Conservation (phyloP, 345 rosid genomes). For the Populus nigra region DNA sequence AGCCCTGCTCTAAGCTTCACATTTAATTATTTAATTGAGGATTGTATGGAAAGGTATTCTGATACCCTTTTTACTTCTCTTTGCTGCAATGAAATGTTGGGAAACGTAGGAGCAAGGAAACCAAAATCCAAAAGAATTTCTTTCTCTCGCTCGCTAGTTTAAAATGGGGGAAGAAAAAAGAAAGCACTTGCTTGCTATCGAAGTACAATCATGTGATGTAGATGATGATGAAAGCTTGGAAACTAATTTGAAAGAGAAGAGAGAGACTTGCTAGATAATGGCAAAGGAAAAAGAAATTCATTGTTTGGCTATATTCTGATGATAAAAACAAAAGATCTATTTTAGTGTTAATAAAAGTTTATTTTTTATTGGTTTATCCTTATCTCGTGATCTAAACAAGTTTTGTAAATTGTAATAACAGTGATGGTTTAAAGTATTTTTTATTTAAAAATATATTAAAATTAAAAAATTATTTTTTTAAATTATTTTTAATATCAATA, state of each 20-base stretch:
- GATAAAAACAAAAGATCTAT: no score
- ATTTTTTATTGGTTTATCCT: no score
- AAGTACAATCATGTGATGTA: not conserved
- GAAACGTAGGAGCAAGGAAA: constrained; percentile 28
- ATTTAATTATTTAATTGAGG: not conserved
- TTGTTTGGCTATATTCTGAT: no score
- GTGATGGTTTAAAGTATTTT: no score
- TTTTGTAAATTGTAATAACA: no score
- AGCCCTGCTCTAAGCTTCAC: not conserved
- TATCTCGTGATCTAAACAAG: no score
- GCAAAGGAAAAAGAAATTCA: no score
- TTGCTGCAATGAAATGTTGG: not conserved
- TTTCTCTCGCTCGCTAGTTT: not conserved
- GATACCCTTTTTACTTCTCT: not conserved
- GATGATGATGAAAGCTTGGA: not conserved
- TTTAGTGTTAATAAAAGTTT: no score
- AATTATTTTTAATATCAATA: no score
- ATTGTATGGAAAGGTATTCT: not conserved
- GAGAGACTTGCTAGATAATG: no score
- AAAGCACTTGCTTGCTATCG: constrained; percentile 7
- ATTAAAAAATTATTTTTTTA: no score
- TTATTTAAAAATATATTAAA: no score
- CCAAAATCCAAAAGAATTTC: not conserved
- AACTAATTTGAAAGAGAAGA: not conserved
- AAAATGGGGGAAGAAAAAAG: not conserved